These are phyloP conservation scores for Cladosporium sp. DNA, from an alignment of 2,329 filamentous ascomycete species.

Conservation along the genomic window DNA sequence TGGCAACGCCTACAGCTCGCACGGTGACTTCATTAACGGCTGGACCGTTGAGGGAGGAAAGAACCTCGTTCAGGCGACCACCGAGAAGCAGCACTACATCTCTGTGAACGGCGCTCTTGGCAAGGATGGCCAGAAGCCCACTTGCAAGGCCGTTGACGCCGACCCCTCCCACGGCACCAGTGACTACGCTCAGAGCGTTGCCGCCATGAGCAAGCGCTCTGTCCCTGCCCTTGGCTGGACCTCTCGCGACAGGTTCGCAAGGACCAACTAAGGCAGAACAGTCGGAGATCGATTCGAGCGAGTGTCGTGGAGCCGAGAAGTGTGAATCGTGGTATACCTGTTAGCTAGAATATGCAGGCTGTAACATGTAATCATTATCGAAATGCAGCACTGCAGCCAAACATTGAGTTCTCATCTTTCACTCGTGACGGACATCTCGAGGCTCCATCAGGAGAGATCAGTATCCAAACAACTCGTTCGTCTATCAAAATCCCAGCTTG, in stretches of 20 bases:
- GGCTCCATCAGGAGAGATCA: not conserved
- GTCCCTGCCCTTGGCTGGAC: constrained; percentile 20
- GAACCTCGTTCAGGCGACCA: constrained; percentile 44
- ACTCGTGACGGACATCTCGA: not conserved
- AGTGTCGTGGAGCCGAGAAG: not conserved
- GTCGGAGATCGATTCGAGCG: not conserved
- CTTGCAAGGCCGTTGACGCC: constrained; percentile 44
- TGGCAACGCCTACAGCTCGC: constrained; percentile 46
- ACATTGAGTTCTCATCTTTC: not conserved
- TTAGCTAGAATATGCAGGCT: not conserved
- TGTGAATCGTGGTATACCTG: not conserved
- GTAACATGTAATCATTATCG: not conserved
- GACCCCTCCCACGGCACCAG: constrained; percentile 47
- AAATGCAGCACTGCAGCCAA: not conserved
- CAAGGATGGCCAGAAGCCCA: constrained; percentile 35
- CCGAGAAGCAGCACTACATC: constrained; percentile 41
- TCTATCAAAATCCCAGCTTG: not conserved
- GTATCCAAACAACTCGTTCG: not conserved
- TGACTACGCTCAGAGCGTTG: constrained; percentile 45
- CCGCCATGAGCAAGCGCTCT: constrained; percentile 27
- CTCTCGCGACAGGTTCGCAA: constrained; percentile 19
- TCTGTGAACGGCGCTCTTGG: constrained; percentile 42
- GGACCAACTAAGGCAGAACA: not conserved
- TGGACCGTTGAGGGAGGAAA: constrained; percentile 47
- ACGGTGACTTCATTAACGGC: constrained; percentile 54